A percentile compares a stretch with the other conserved stretches of the same genome.
Conservation (phyloP, 495 filamentous ascomycete genomes). For the Penicillium cinerascens region DNA sequence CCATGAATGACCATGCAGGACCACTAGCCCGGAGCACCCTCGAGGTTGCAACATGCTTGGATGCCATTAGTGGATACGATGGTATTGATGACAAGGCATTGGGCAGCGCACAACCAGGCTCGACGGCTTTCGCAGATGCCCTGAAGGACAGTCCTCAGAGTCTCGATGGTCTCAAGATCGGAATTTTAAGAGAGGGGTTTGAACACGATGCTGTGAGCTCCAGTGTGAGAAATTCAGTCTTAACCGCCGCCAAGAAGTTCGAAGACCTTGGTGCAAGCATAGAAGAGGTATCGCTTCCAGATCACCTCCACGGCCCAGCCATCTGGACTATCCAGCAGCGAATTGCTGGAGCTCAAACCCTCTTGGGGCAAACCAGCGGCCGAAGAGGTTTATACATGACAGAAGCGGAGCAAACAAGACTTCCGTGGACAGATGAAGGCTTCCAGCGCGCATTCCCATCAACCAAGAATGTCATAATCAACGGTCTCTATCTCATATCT, state of each 20-base stretch:
- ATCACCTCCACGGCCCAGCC: slow-evolving; percentile 43
- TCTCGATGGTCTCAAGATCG: slow-evolving; percentile 51
- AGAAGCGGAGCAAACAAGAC: slow-evolving; percentile 31
- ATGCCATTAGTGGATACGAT: slow-evolving; percentile 53
- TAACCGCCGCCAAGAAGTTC: slow-evolving; percentile 44
- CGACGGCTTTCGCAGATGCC: slow-evolving; percentile 37
- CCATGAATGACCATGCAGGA: slow-evolving; percentile 45
- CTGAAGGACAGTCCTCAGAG: slow-evolving; percentile 21
- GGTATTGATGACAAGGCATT: slow-evolving; percentile 54
- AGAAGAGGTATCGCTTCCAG: slow-evolving; percentile 49
- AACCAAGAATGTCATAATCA: slow-evolving; percentile 43
- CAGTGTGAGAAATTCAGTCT: slow-evolving; percentile 38
- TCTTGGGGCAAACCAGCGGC: slow-evolving; percentile 38
- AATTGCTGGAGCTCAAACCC: slow-evolving; percentile 39
- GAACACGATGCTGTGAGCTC: slow-evolving; percentile 39
- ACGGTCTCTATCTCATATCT: slow-evolving; percentile 38
- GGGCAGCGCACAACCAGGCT: slow-evolving; percentile 41
- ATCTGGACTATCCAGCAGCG: slow-evolving; percentile 51
- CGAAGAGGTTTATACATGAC: slow-evolving; percentile 37
- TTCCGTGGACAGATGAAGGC: slow-evolving; percentile 31
- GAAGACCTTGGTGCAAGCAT: slow-evolving; percentile 49
- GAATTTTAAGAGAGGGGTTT: slow-evolving; percentile 50
- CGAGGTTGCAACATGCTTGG: slow-evolving; percentile 49
- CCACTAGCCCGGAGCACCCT: slow-evolving; percentile 48
- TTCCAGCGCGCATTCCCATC: slow-evolving; percentile 36